Evolutionary conservation across 2,329 filamentous ascomycete genomes (phyloP).

Genomic region (Massarina eburnea): DNA sequence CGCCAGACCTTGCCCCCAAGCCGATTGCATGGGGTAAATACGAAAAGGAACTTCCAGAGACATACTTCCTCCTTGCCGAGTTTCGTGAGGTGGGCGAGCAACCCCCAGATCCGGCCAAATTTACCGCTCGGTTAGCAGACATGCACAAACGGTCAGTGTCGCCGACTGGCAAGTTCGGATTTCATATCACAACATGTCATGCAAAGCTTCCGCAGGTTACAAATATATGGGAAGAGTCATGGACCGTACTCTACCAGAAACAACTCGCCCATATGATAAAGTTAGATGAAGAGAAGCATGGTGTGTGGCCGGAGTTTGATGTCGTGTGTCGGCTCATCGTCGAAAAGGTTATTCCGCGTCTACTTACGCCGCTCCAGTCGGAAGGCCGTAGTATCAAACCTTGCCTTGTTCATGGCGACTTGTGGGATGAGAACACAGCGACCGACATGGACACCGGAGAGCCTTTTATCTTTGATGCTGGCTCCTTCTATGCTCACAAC

Average conservation of each 20-base stretch:
- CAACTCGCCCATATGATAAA: not conserved
- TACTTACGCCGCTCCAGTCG: conserved; percentile 36
- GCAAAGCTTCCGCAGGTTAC: conserved; percentile 1
- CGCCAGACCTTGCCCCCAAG: conserved; percentile 1
- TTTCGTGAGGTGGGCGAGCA: conserved; percentile 27
- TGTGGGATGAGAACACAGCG: conserved; percentile 34
- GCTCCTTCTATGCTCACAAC: conserved; percentile 11
- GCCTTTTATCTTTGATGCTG: conserved; percentile 11
- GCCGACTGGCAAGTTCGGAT: conserved; percentile 5
- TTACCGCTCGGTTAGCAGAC: conserved; percentile 7
- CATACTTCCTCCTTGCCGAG: conserved; percentile 29
- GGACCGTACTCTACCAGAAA: conserved; percentile 1
- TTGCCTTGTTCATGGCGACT: conserved; percentile 31
- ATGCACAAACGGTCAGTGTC: conserved; percentile 3
- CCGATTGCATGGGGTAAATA: not conserved
- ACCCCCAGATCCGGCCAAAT: conserved; percentile 20
- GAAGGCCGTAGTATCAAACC: conserved; percentile 29
- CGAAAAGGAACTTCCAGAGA: not conserved
- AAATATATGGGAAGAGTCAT: conserved; percentile 5
- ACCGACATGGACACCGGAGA: conserved; percentile 1
- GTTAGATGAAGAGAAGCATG: conserved; percentile 8
- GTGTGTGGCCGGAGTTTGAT: conserved; percentile 2
- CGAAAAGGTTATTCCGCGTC: conserved; percentile 39
- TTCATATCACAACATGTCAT: conserved; percentile 4
- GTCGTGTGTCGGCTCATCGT: conserved; percentile 10